Conservation (phyloP, 805 yeast species). For the Barnettozyma salicaria region DNA sequence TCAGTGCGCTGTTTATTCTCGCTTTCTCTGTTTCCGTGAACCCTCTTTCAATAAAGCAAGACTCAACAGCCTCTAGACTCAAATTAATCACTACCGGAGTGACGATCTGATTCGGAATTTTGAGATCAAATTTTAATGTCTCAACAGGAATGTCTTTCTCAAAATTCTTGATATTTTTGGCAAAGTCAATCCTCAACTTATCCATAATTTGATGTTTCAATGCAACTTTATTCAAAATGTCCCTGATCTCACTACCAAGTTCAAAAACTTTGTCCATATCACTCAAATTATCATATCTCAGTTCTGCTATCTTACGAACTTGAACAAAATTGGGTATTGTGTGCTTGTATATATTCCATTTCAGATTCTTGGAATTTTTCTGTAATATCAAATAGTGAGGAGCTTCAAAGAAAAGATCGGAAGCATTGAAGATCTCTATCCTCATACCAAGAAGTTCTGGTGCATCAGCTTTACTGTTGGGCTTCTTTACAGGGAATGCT, state of each 20-base stretch:
- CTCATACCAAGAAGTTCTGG: constrained; percentile 31
- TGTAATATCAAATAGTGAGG: constrained; percentile 34
- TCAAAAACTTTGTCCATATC: constrained; percentile 12
- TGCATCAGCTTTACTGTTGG: constrained; percentile 22
- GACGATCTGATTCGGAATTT: constrained; percentile 9
- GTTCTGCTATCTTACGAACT: constrained; percentile 11
- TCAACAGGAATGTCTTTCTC: constrained; percentile 21
- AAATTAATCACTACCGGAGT: constrained; percentile 14
- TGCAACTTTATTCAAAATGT: constrained; percentile 13
- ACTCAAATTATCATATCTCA: constrained; percentile 16
- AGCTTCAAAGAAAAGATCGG: constrained; percentile 24
- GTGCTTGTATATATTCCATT: constrained; percentile 33
- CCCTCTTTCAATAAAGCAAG: constrained; percentile 17
- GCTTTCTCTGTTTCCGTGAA: constrained; percentile 20
- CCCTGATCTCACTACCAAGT: constrained; percentile 14
- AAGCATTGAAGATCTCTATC: constrained; percentile 32
- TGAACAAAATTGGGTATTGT: constrained; percentile 30
- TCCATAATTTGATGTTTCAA: constrained; percentile 22
- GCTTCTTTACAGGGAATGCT: constrained; percentile 34
- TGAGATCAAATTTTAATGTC: constrained; percentile 15
- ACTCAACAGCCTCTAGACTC: constrained; percentile 12
- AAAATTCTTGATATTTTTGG: constrained; percentile 10
- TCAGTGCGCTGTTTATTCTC: constrained; percentile 18
- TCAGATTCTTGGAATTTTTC: constrained; percentile 21
- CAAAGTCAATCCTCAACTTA: constrained; percentile 4